Base-by-base conservation (phyloP, 495 filamentous ascomycete genomes). In the Hypoxylon intermedium region DNA sequence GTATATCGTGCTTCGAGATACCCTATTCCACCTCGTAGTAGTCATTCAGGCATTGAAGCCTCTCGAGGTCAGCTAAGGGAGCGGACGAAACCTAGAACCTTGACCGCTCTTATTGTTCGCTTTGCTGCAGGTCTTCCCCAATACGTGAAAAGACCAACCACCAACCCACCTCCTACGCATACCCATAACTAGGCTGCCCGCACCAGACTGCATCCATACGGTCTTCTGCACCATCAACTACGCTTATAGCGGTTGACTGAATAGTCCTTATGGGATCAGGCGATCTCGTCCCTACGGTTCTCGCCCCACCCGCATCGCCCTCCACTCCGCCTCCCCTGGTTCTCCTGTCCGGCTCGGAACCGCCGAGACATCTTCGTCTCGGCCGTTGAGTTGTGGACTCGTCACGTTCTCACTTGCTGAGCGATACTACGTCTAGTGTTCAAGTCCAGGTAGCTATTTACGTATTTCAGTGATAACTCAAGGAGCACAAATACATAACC, bases 221-320 rank as follows among this genome's bases (percentile, higher is more conserved):
- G 13, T 6, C 30, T 19, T 65, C 36, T 37, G 37, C 21, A 37
- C 34, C 41, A 19, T 15, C 30, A 9, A 53, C 3, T n/a, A 60
- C 34, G 51, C 46, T 38, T 43, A 44, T 36, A 40, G 40, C 51
- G 45, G 55, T 53, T 52, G 37, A 9, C 13, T 48, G 26, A 16
- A 26, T 42, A 42, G 45, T 30, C 43, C 34, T 38, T 31, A 38
- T 46, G 42, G 26, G 31, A 30, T 48, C 23, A 46, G 31, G 40
- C 47, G 52, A 60, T 56, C 50, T 36, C 24, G 19, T 18, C 56
- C 34, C 51, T 57, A 60, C 40, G 24, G 56, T 33, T 43, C 48
- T 44, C 46, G 42, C 46, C 61, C 61, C 58, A 48, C 55, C 37
- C 41, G 26, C 34, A 6, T 37, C 40, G 42, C 23, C 34, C 33